A percentile compares a stretch with the other conserved stretches of the same genome.
phyloP scores from a whole-genome alignment of 371 early-diverging fungal genomes.

The Amoeboaphelidium occidentale region DNA sequence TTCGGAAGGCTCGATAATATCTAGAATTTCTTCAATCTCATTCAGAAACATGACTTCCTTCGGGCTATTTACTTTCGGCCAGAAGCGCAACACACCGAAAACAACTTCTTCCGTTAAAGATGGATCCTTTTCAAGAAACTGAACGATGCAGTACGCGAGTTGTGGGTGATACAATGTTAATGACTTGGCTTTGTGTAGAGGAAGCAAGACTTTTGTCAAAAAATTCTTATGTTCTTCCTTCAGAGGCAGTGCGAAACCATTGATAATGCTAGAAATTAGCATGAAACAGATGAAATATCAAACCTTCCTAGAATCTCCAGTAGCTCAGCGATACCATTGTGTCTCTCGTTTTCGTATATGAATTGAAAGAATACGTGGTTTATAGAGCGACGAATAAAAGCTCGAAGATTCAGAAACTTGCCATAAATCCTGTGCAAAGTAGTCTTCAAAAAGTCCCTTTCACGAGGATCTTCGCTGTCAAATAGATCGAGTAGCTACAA shows the following conservation, averaged over 20 bases:
- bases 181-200: slow-evolving; percentile 75
- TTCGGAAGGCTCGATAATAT: slow-evolving; percentile 61
- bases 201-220: slow-evolving; percentile 62
- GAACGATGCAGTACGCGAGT: slow-evolving; percentile 86
- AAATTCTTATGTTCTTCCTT: slow-evolving; percentile 93
- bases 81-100: slow-evolving; percentile 57
- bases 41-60: slow-evolving; percentile 94
- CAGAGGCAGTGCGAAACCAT: slow-evolving; percentile 87
- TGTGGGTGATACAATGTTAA: slow-evolving; percentile 79
- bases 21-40: slow-evolving; percentile 87
- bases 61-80: slow-evolving; percentile 93
- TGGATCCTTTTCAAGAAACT: slow-evolving; percentile 90
- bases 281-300: background rate
- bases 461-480: slow-evolving; percentile 90
- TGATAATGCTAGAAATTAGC: slow-evolving; percentile 54
- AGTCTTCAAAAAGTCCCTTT: slow-evolving; percentile 89
- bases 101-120: slow-evolving; percentile 64
- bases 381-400: slow-evolving; percentile 82
- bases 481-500: slow-evolving; percentile 66
- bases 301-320: slow-evolving; percentile 84
- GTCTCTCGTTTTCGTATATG: slow-evolving; percentile 79
- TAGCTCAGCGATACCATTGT: slow-evolving; percentile 90
- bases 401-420: slow-evolving; percentile 77
- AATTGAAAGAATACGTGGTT: slow-evolving; percentile 91
- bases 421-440: slow-evolving; percentile 90